Percentiles rank a stretch among this genome's conserved stretches.
Evolutionary conservation across 202 grass and related monocot genomes (phyloP).

Genomic region (Zoysia matrella): DNA sequence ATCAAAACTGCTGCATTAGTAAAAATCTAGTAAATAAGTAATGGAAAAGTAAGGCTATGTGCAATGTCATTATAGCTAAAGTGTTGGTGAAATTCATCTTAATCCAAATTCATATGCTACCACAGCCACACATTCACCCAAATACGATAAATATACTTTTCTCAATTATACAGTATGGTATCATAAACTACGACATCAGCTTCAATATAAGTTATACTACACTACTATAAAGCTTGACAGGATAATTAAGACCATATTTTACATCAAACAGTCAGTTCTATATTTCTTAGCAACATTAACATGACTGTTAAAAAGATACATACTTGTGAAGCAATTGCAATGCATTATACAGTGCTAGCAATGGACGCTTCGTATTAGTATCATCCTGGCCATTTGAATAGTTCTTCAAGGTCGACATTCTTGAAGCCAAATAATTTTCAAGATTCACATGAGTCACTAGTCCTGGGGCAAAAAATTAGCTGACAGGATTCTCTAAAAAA

Average conservation of each 20-base stretch:
- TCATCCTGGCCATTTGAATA: conserved; percentile 72
- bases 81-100: background rate
- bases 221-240: no score
- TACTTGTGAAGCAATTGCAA: conserved; percentile 86
- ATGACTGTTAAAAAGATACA: conserved; percentile 4
- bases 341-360: conserved; percentile 81
- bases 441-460: conserved; percentile 82
- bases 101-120: background rate
- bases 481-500: background rate
- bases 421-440: conserved; percentile 84
- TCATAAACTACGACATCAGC: background rate
- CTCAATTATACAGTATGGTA: background rate
- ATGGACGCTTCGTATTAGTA: conserved; percentile 54
- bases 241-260: no score
- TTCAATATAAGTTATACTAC: no score
- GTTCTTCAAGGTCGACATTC: conserved; percentile 64
- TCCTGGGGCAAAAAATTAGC: conserved; percentile 49
- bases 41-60: conserved; percentile 5
- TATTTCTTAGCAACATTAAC: conserved; percentile 14
- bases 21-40: conserved; percentile 19
- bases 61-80: conserved; percentile 22
- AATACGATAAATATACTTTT: conserved; percentile 19
- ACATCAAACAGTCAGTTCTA: conserved; percentile 6
- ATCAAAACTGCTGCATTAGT: conserved; percentile 16
- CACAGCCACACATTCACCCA: conserved; percentile 1